A percentile compares a stretch with the other conserved stretches of the same genome.
phyloP scores from a whole-genome alignment of 768 basidiomycete genomes.

The Amanita fuliginea region DNA sequence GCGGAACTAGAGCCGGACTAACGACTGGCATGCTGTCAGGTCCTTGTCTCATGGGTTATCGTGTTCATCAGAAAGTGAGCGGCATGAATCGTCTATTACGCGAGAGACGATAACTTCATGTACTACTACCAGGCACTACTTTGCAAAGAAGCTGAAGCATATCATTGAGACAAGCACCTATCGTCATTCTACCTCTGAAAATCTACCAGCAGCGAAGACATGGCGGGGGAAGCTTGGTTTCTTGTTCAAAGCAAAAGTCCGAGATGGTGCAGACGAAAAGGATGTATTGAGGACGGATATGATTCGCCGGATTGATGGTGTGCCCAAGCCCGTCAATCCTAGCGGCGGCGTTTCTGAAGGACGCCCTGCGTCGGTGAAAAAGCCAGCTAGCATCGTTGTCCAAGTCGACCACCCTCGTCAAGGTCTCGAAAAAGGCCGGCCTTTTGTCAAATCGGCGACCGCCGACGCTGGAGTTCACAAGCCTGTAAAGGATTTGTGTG shows the following conservation, averaged over 20 bases:
- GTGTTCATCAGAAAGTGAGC: slow-evolving; percentile 65
- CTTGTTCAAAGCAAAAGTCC: neutral
- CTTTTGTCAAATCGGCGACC: slow-evolving; percentile 1
- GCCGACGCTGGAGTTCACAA: neutral
- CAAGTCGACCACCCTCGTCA: slow-evolving; percentile 10
- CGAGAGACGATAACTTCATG: too few species aligned
- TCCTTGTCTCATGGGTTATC: slow-evolving; percentile 75
- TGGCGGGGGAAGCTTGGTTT: slow-evolving; percentile 10
- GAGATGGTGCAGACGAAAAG: neutral
- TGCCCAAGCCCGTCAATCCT: slow-evolving; percentile 61
- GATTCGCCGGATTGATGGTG: slow-evolving; percentile 65
- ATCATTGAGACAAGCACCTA: slow-evolving; percentile 24
- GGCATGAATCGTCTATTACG: neutral
- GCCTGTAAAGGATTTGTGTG: neutral
- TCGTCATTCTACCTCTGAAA: neutral
- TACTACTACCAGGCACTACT: slow-evolving; percentile 40
- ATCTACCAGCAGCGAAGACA: neutral
- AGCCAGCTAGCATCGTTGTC: neutral
- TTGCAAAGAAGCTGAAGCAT: slow-evolving; percentile 55
- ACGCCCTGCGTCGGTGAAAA: neutral
- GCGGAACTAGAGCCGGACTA: neutral
- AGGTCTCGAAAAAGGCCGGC: slow-evolving; percentile 7
- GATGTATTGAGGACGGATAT: slow-evolving; percentile 47
- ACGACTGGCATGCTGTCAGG: slow-evolving; percentile 23
- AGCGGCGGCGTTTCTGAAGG: slow-evolving; percentile 60